A percentile compares a stretch with the other conserved stretches of the same genome.
phyloP scores from a whole-genome alignment of 2,329 filamentous ascomycete genomes.

The Epichloe sibirici region DNA sequence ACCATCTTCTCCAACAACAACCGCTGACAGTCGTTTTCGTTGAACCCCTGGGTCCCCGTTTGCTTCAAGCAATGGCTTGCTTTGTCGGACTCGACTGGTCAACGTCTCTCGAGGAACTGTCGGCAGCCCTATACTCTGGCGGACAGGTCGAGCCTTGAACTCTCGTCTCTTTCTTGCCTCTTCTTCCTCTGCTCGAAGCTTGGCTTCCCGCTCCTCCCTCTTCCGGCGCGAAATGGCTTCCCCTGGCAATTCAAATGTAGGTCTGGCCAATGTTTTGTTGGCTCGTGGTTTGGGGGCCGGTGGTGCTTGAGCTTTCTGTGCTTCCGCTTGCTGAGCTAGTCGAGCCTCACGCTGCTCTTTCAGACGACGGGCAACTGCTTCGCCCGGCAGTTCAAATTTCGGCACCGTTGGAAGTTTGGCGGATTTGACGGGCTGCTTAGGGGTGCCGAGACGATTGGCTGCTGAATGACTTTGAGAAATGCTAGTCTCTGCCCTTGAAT shows the following conservation, averaged over 20 bases:
- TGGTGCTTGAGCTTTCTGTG: conserved; percentile 19
- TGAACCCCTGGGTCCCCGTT: conserved; percentile 9
- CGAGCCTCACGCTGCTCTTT: conserved; percentile 49
- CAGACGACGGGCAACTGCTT: conserved; percentile 44
- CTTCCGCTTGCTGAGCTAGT: conserved; percentile 23
- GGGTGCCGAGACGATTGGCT: conserved; percentile 11
- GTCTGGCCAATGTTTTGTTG: conserved; percentile 37
- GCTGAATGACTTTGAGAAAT: conserved; percentile 12
- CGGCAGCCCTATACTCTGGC: conserved; percentile 28
- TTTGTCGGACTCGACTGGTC: conserved; percentile 44
- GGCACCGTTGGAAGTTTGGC: conserved; percentile 41
- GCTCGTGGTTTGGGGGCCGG: conserved; percentile 36
- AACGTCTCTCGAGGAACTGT: conserved; percentile 42
- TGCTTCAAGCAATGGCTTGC: conserved; percentile 23
- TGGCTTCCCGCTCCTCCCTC: conserved; percentile 42
- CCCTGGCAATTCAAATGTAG: conserved; percentile 53
- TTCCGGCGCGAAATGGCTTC: conserved; percentile 46
- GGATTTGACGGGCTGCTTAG: conserved; percentile 37
- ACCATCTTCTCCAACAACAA: conserved; percentile 4
- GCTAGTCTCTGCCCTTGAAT: conserved; percentile 7
- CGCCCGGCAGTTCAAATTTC: conserved; percentile 50
- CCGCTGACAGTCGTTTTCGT: conserved; percentile 16
- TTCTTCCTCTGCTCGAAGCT: conserved; percentile 44
- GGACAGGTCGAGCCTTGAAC: conserved; percentile 50
- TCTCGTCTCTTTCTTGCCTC: conserved; percentile 48